Conservation (phyloP, 768 basidiomycete species). For the Lactarius quietus region DNA sequence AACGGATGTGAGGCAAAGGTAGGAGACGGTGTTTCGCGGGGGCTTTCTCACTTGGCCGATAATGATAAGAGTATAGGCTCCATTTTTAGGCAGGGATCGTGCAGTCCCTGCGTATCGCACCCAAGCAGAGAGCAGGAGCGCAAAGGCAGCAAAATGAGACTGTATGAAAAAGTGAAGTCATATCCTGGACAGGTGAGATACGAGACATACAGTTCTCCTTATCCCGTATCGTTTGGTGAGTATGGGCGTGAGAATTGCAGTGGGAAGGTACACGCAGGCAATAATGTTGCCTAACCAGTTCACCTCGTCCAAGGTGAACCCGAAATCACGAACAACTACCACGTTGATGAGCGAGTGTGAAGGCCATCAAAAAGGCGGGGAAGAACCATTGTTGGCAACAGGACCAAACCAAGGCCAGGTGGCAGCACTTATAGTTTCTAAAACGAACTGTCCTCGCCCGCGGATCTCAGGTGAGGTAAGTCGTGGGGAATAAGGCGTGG, state of each 20-base stretch:
- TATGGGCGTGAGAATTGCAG: constrained; percentile 55
- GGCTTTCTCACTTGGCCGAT: constrained; percentile 55
- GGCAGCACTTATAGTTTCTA: constrained; percentile 61
- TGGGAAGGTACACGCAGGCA: constrained; percentile 58
- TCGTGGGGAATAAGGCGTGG: no score
- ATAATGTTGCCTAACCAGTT: constrained; percentile 81
- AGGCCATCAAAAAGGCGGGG: neutral
- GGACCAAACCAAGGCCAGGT: constrained; percentile 82
- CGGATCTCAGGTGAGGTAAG: neutral
- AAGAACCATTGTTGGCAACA: constrained; percentile 63
- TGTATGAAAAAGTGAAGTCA: constrained; percentile 31
- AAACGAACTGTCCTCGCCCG: constrained; percentile 43
- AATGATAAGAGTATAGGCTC: constrained; percentile 64
- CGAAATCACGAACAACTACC: constrained; percentile 58
- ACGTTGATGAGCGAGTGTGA: neutral
- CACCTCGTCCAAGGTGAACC: constrained; percentile 64
- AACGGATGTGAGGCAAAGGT: neutral
- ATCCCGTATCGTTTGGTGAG: constrained; percentile 59
- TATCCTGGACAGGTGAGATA: neutral
- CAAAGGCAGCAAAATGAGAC: constrained; percentile 57
- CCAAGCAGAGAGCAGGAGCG: constrained; percentile 66
- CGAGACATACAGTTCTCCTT: constrained; percentile 54
- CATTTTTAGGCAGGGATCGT: constrained; percentile 44
- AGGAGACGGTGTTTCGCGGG: neutral
- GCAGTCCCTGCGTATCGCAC: constrained; percentile 70